Evolutionary conservation across 2,329 filamentous ascomycete genomes (phyloP).

Genomic region (Diplodia scrobiculata): DNA sequence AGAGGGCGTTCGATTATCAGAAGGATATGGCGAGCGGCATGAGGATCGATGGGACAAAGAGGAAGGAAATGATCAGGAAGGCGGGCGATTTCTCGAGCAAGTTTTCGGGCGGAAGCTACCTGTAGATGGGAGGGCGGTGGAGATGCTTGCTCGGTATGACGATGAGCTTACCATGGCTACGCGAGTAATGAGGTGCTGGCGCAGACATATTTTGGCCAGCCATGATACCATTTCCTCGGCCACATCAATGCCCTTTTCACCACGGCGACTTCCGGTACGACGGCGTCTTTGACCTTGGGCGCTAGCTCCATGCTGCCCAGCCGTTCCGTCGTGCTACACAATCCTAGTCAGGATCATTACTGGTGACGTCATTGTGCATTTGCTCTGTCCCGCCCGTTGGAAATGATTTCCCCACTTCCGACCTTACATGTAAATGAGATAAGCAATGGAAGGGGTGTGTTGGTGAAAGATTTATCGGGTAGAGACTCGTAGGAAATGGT

Average conservation of each 20-base stretch:
- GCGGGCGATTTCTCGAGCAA: constrained; percentile 79
- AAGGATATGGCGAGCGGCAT: constrained; percentile 86
- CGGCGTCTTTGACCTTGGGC: neutral
- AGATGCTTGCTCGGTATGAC: no score
- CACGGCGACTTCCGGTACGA: neutral
- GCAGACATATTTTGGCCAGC: neutral
- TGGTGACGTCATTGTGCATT: neutral
- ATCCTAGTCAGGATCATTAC: neutral
- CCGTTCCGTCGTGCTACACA: neutral
- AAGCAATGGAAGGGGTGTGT: no score
- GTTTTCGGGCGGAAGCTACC: constrained; percentile 72
- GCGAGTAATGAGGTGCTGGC: neutral
- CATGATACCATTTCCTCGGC: neutral
- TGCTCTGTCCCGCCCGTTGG: no score
- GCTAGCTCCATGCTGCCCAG: neutral
- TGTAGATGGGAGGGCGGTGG: constrained; percentile 42
- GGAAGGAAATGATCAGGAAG: constrained; percentile 75
- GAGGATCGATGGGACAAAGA: constrained; percentile 71
- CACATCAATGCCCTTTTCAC: neutral
- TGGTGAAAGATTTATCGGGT: no score
- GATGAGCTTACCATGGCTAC: neutral
- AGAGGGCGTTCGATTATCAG: constrained; percentile 82
- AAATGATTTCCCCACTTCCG: neutral
- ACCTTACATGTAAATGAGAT: neutral
- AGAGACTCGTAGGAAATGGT: no score